Conservation (phyloP, 2,329 filamentous ascomycete species). For the Atkinsonella texensis region DNA sequence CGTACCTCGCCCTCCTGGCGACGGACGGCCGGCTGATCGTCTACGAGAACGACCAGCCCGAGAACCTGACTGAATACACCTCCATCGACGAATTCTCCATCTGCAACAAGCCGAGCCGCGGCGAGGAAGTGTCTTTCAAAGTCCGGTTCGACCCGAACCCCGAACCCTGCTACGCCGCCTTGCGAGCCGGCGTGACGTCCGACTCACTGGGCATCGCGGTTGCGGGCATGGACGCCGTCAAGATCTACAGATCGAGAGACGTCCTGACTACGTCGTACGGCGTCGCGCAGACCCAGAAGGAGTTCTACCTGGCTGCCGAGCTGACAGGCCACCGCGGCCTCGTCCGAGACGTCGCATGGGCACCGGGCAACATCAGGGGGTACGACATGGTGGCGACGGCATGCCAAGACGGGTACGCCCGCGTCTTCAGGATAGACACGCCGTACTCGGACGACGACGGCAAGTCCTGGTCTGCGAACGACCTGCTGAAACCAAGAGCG, state of each 20-base stretch:
- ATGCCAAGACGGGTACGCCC: constrained; percentile 79
- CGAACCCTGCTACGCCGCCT: constrained; percentile 63
- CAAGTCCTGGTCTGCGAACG: constrained; percentile 36
- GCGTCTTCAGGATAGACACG: constrained; percentile 74
- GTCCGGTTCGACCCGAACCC: constrained; percentile 83
- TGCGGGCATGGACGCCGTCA: constrained; percentile 72
- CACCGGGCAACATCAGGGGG: constrained; percentile 78
- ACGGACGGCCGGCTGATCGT: constrained; percentile 70
- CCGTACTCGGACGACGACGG: constrained; percentile 34
- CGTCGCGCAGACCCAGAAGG: constrained; percentile 47
- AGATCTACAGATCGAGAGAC: constrained; percentile 67
- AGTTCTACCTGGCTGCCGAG: constrained; percentile 76
- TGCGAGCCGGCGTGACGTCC: constrained; percentile 68
- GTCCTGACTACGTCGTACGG: constrained; percentile 39
- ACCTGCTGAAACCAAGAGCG: constrained; percentile 24
- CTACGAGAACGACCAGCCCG: constrained; percentile 75
- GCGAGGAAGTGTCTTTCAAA: constrained; percentile 78
- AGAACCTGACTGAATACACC: constrained; percentile 66
- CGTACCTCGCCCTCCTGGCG: constrained; percentile 74
- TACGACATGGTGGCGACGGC: constrained; percentile 87
- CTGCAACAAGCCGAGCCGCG: constrained; percentile 56
- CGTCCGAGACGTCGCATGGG: constrained; percentile 84
- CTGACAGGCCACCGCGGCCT: constrained; percentile 62
- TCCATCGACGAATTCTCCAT: constrained; percentile 67
- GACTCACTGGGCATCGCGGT: constrained; percentile 75